phyloP scores from a whole-genome alignment of 2,329 filamentous ascomycete species.

The Shiraia sp. region DNA sequence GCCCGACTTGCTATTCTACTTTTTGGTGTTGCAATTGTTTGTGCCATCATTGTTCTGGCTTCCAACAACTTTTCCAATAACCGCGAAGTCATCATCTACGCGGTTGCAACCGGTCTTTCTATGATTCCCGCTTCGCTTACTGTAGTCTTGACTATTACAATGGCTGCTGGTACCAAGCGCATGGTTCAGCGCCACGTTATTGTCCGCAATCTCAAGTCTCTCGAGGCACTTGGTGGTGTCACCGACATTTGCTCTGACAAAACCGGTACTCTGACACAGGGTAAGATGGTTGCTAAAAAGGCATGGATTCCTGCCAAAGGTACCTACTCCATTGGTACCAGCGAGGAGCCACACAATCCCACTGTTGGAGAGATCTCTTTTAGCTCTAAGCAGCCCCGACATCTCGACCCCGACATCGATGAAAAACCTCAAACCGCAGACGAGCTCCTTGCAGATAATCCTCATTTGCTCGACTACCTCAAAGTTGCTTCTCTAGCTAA shows the following conservation, averaged over 20 bases:
- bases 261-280: conserved; percentile 40
- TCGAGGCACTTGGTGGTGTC: conserved; percentile 43
- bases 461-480: conserved; percentile 37
- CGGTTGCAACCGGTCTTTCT: conserved; percentile 39
- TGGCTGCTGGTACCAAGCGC: conserved; percentile 42
- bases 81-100: conserved; percentile 44
- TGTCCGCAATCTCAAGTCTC: conserved; percentile 41
- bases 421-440: conserved; percentile 24
- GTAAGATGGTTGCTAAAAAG: conserved; percentile 40
- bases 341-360: conserved; percentile 36
- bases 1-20: conserved; percentile 38
- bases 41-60: conserved; percentile 42
- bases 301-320: conserved; percentile 41
- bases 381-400: conserved; percentile 28
- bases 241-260: conserved; percentile 43
- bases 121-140: conserved; percentile 44
- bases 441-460: conserved; percentile 32
- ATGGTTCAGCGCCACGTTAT: conserved; percentile 43
- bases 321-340: conserved; percentile 36
- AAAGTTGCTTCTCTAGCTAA: conserved; percentile 50
- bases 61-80: conserved; percentile 43
- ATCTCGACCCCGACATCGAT: conserved; percentile 35
- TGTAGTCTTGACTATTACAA: conserved; percentile 44
- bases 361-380: conserved; percentile 34
- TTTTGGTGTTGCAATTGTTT: conserved; percentile 36